Evolutionary conservation across 2,329 filamentous ascomycete species (phyloP).

Genomic region (Aureobasidium sp.): DNA sequence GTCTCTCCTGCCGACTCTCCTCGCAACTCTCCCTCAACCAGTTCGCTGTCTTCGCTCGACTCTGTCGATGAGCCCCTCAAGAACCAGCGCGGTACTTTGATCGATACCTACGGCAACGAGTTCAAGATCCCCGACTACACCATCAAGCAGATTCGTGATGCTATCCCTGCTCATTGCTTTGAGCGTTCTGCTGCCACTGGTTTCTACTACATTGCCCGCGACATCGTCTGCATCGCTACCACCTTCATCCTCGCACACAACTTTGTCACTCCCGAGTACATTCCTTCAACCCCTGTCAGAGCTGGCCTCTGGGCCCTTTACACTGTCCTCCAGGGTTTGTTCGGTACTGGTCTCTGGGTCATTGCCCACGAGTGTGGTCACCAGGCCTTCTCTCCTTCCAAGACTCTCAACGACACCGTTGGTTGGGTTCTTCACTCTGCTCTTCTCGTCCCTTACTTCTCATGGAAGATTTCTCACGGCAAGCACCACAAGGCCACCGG

Average conservation of each 20-base stretch:
- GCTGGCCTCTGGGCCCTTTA: slow-evolving; percentile 59
- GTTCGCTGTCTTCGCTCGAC: slow-evolving; percentile 83
- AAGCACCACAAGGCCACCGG: slow-evolving; percentile 99
- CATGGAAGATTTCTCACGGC: slow-evolving; percentile 98
- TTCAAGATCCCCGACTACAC: slow-evolving; percentile 93
- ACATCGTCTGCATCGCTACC: slow-evolving; percentile 62
- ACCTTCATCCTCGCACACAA: slow-evolving; percentile 87
- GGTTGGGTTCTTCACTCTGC: slow-evolving; percentile 87
- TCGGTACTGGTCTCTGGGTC: slow-evolving; percentile 92
- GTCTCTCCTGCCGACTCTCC: slow-evolving; percentile 55
- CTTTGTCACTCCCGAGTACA: slow-evolving; percentile 76
- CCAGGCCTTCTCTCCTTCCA: slow-evolving; percentile 91
- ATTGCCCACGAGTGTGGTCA: slow-evolving; percentile 97
- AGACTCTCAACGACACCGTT: slow-evolving; percentile 80
- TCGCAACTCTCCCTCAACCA: slow-evolving; percentile 66
- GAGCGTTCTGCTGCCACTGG: slow-evolving; percentile 72
- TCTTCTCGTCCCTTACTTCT: slow-evolving; percentile 93
- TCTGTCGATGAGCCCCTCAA: slow-evolving; percentile 53
- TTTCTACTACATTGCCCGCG: slow-evolving; percentile 76
- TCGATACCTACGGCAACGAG: slow-evolving; percentile 91
- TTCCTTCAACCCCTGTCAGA: slow-evolving; percentile 64
- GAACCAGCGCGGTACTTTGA: slow-evolving; percentile 56
- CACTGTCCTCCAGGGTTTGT: slow-evolving; percentile 81
- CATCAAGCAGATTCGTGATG: slow-evolving; percentile 94
- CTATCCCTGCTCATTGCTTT: slow-evolving; percentile 96